Percentiles rank a stretch among this genome's conserved stretches.
Evolutionary conservation across 192 early-diverging fungal species (phyloP).

Genomic region (Coemansia sp.): DNA sequence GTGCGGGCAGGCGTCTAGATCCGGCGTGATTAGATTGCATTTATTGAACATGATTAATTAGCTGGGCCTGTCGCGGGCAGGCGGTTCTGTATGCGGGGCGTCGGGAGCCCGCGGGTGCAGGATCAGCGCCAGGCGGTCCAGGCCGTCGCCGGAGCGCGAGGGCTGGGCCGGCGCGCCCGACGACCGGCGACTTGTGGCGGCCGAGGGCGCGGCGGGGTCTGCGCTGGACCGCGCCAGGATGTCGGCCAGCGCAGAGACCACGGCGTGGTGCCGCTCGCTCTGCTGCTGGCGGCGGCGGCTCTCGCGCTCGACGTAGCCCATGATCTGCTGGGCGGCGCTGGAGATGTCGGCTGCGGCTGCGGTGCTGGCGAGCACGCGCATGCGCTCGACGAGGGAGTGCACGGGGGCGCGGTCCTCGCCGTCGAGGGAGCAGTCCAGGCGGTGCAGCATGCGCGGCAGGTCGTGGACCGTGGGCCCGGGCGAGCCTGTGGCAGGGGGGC

Average conservation of each 20-base stretch:
- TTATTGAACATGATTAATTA: no score
- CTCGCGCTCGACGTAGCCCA: slow-evolving; percentile 47
- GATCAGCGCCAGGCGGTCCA: slow-evolving; percentile 4
- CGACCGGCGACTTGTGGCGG: slow-evolving; percentile 31
- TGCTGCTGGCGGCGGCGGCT: slow-evolving; percentile 43
- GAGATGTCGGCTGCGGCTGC: slow-evolving; percentile 31
- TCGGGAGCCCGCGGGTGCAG: neutral
- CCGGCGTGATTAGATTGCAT: no score
- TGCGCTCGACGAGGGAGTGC: slow-evolving; percentile 28
- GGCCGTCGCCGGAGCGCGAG: neutral
- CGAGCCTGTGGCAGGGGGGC: slow-evolving; percentile 1
- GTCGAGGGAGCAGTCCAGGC: slow-evolving; percentile 25
- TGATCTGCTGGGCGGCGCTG: slow-evolving; percentile 32
- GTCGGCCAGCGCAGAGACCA: slow-evolving; percentile 42
- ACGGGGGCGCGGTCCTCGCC: slow-evolving; percentile 8
- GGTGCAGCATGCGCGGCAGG: slow-evolving; percentile 32
- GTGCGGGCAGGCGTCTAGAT: no score
- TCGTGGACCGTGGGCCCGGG: slow-evolving; percentile 15
- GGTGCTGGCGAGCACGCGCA: slow-evolving; percentile 27
- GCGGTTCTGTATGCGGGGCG: no score
- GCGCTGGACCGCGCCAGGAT: slow-evolving; percentile 30
- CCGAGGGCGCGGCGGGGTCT: slow-evolving; percentile 22
- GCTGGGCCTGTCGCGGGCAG: no score
- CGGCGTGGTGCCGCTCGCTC: slow-evolving; percentile 43
- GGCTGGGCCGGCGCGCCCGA: slow-evolving; percentile 14